Conservation (phyloP, 208 protist genomes). For the Leishmania tarentolae region DNA sequence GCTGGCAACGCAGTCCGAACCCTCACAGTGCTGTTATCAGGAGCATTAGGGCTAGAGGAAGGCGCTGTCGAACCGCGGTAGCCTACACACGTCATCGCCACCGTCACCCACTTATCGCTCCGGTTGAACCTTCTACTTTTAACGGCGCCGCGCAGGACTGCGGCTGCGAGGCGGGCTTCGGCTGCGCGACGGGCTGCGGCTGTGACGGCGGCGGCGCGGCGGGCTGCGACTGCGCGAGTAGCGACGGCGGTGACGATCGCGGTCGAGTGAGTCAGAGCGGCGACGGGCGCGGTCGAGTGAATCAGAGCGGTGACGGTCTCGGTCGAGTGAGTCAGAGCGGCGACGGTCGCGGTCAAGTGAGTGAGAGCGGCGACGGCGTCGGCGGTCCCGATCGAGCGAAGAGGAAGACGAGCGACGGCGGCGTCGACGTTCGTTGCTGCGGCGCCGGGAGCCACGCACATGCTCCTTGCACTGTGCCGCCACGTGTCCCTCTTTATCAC, state of each 20-base stretch:
- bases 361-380: constrained; percentile 33
- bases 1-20: no score
- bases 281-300: constrained; percentile 3
- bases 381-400: constrained; percentile 24
- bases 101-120: neutral
- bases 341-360: constrained; percentile 24
- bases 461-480: constrained; percentile 45
- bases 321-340: constrained; percentile 24
- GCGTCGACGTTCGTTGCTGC: constrained; percentile 34
- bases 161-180: constrained; percentile 30
- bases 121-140: neutral
- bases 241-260: constrained; percentile 34
- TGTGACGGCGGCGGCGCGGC: constrained; percentile 33
- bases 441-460: constrained; percentile 7
- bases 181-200: constrained; percentile 38
- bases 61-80: neutral
- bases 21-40: neutral
- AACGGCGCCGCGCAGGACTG: constrained; percentile 23
- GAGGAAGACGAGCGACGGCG: constrained; percentile 34
- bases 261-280: constrained; percentile 24
- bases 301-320: constrained; percentile 25
- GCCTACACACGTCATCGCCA: neutral
- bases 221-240: constrained; percentile 43
- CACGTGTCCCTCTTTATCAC: constrained; percentile 70
- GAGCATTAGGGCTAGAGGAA: neutral